Evolutionary conservation across 2,329 filamentous ascomycete genomes (phyloP).

Genomic region (Epichloe gansuensis): DNA sequence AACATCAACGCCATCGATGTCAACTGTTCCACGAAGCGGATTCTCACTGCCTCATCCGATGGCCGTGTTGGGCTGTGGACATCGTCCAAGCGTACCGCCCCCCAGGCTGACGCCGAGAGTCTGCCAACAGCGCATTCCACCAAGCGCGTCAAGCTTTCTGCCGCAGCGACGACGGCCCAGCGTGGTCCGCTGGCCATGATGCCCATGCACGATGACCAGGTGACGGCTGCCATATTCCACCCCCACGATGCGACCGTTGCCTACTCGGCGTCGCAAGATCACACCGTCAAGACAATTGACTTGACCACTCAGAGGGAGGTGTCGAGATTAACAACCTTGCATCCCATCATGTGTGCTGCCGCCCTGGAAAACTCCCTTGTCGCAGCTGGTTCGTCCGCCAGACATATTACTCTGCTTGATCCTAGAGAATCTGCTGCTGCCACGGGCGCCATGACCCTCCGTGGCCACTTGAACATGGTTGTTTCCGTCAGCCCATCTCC

Average conservation of each 20-base stretch:
- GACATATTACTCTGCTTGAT: conserved; percentile 88
- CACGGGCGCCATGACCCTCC: conserved; percentile 77
- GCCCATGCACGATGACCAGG: conserved; percentile 56
- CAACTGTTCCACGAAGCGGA: conserved; percentile 57
- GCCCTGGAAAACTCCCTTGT: conserved; percentile 54
- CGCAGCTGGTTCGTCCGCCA: conserved; percentile 66
- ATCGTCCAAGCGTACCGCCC: conserved; percentile 61
- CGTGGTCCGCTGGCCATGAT: conserved; percentile 69
- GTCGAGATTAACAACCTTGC: conserved; percentile 69
- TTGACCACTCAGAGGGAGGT: conserved; percentile 68
- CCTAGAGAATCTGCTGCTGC: conserved; percentile 65
- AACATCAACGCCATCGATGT: conserved; percentile 64
- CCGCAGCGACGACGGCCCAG: conserved; percentile 40
- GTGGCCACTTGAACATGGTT: conserved; percentile 72
- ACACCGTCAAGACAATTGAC: conserved; percentile 83
- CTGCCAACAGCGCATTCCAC: conserved; percentile 53
- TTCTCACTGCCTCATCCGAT: conserved; percentile 78
- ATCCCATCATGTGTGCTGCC: conserved; percentile 68
- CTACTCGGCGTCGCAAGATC: conserved; percentile 85
- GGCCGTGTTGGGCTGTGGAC: conserved; percentile 82
- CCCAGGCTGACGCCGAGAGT: conserved; percentile 51
- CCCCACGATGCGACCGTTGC: conserved; percentile 73
- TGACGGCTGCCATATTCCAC: conserved; percentile 75
- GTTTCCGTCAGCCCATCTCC: conserved; percentile 36
- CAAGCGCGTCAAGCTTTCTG: conserved; percentile 62